Evolutionary conservation across 306 rosid genomes (phyloP), one percentile per base, ranked within the genome.

Genomic region (Dalbergia oliveri): DNA sequence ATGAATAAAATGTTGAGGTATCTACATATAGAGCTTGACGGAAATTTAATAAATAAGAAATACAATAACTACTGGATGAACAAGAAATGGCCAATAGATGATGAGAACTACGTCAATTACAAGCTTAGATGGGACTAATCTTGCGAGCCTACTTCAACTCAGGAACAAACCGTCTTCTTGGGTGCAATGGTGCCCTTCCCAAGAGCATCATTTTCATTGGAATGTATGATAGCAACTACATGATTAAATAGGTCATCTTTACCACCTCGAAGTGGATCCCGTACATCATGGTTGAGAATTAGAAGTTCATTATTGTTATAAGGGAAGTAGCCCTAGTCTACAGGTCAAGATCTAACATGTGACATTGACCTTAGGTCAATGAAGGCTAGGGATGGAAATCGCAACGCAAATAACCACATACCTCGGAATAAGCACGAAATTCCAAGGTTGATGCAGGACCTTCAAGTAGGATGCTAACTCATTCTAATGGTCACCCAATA

Each of bases 251-350:
- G 79, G 62, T 86, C 94, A 45, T 95, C 95, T 79, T 81, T 89
- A 47, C 99, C 99, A 11, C 99, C 99, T 80, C 98, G 89, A 11
- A 96, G 79, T 23, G 99, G 98, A 88, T 96, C 98, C 99, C 93
- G 89, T 26, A 69, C 54, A 78, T 54, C 69, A 82, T 66, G 71
- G 56, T 51, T 63, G 59, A 66, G 12, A 69, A 65, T 66, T 39
- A 77, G 39, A 51, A 63, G 47, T 12, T 68, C 37, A n/a, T 50
- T 21, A 44, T 53, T 26, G 31, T 26, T 26, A 26, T 26, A 2
- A 2, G 31, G 31, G 1, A 26, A n/a, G 3, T 26, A 26, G 2
- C 31, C 31, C 1, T 26, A 26, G 2, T 26, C 31, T 2, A 26
- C 3, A 26, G 3, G 31, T 26, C 31, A 26, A 2, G 3, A 26